Base-by-base conservation (phyloP, 2,329 filamentous ascomycete genomes). In the Fusarium staphyleae region DNA sequence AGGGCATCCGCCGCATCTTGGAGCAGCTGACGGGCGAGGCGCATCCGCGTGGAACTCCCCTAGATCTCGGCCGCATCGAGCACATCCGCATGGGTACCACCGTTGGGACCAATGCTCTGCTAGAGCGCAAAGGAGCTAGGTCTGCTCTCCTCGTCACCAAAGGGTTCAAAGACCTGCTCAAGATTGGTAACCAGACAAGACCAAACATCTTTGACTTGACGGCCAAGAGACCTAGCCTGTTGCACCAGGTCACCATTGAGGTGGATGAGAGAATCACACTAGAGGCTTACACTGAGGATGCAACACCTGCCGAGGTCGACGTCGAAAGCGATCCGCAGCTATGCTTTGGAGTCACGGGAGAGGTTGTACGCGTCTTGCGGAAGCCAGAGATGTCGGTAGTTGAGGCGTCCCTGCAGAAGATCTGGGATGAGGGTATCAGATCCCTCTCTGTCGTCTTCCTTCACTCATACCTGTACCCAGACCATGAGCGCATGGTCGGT, bases 221-320 rank as follows among this genome's bases (percentile, higher is more conserved):
- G 19, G 19, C 19, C 19, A 22, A 22, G 19, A 57, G 93, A 70
- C 91, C 92, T 0, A 90, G 95, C 62, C 88, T 95, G 10, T 77
- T 97, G 10, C 96, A 96, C 70, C 85, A 90, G 68, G 81, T 22
- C 19, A 91, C 96, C 0, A 79, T 96, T n/a, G 92, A 96, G 76
- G 81, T 96, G 41, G 88, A 95, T 57, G 92, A 96, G 79, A 81
- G 93, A 35, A 90, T 96, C 4, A 96, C 91, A 0, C 75, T 96
- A 11, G 91, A 96, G 70, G 86, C 89, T 65, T 90, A 88, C 65
- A 84, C 86, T 0, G 87, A 90, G 66, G 85, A 90, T 65, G 74
- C 32, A 67, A 80, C 42, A 1, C 46, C 35, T 13, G 22, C 26
- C n/a, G 30, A 45, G 2, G 47, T 54, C 4, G 30, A 52, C 13